Conservation (phyloP, 495 filamentous ascomycete species). For the Lindgomyces ingoldianus region DNA sequence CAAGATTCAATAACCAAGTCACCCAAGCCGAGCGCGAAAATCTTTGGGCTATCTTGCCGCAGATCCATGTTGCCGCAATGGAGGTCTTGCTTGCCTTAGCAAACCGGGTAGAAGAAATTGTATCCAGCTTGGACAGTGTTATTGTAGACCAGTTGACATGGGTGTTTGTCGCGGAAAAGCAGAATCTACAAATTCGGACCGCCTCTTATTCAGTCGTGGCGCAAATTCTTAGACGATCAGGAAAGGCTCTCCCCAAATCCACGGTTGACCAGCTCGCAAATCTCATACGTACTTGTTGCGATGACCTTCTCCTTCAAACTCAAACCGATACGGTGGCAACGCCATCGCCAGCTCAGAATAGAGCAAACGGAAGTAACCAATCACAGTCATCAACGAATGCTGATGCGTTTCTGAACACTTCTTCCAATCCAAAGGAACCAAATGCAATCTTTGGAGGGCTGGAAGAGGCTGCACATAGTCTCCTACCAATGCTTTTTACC, state of each 20-base stretch:
- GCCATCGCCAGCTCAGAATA: conserved; percentile 20
- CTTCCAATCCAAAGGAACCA: conserved; percentile 12
- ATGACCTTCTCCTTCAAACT: conserved; percentile 53
- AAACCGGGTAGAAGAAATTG: conserved; percentile 55
- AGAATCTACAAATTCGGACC: conserved; percentile 52
- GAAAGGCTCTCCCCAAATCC: conserved; percentile 63
- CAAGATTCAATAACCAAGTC: conserved; percentile 64
- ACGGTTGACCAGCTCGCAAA: conserved; percentile 58
- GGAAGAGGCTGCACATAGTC: conserved; percentile 52
- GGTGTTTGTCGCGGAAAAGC: conserved; percentile 63
- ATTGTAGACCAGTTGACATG: conserved; percentile 68
- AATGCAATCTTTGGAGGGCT: conserved; percentile 41
- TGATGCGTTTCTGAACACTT: conserved; percentile 56
- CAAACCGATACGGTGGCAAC: background rate
- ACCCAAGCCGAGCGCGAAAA: conserved; percentile 74
- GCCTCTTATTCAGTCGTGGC: conserved; percentile 60
- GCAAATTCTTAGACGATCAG: conserved; percentile 60
- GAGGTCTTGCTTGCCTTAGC: conserved; percentile 57
- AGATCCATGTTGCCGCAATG: conserved; percentile 69
- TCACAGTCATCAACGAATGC: conserved; percentile 49
- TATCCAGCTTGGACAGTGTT: conserved; percentile 57
- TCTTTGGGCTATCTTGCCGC: conserved; percentile 68
- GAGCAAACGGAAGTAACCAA: conserved; percentile 41
- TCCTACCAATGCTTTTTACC: conserved; percentile 64
- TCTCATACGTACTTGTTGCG: conserved; percentile 63